Conservation (phyloP, 441 rosid genomes). For the Aleurites moluccanus region DNA sequence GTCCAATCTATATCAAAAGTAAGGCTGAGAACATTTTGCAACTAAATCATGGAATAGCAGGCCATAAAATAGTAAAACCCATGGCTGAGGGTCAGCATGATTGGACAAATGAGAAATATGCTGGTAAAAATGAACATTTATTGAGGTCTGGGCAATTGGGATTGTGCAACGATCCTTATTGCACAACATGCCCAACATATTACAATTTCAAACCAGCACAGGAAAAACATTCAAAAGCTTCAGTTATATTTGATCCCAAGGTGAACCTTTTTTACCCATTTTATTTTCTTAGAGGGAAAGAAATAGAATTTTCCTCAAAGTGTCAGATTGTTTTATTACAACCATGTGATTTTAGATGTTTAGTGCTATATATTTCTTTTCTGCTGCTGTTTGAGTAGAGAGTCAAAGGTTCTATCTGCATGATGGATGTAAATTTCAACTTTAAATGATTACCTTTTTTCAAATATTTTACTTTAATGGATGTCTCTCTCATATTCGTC, state of each 20-base stretch:
- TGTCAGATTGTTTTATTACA: constrained; percentile 13
- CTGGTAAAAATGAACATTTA: constrained; percentile 58
- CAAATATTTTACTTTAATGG: background rate
- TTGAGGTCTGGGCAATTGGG: constrained; percentile 81
- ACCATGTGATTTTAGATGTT: background rate
- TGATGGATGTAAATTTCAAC: background rate
- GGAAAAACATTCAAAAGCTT: constrained; percentile 38
- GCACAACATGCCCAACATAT: constrained; percentile 81
- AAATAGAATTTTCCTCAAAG: background rate
- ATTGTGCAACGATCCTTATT: constrained; percentile 88
- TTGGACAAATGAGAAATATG: constrained; percentile 40
- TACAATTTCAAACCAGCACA: constrained; percentile 46
- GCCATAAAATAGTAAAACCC: constrained; percentile 28
- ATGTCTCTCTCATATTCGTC: background rate
- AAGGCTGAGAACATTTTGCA: constrained; percentile 34
- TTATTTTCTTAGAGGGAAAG: background rate
- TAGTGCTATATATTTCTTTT: background rate
- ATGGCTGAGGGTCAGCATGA: constrained; percentile 43
- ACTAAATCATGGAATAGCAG: constrained; percentile 28
- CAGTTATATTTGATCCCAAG: constrained; percentile 55
- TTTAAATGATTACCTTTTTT: background rate
- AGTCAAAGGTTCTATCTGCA: background rate
- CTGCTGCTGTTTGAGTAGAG: background rate
- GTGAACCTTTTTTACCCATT: constrained; percentile 31
- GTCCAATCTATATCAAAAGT: constrained; percentile 52